Percentiles rank a stretch among this genome's conserved stretches.
Evolutionary conservation across 2,329 filamentous ascomycete genomes (phyloP).

Genomic region (Cladosporium austrohemisphaericum): DNA sequence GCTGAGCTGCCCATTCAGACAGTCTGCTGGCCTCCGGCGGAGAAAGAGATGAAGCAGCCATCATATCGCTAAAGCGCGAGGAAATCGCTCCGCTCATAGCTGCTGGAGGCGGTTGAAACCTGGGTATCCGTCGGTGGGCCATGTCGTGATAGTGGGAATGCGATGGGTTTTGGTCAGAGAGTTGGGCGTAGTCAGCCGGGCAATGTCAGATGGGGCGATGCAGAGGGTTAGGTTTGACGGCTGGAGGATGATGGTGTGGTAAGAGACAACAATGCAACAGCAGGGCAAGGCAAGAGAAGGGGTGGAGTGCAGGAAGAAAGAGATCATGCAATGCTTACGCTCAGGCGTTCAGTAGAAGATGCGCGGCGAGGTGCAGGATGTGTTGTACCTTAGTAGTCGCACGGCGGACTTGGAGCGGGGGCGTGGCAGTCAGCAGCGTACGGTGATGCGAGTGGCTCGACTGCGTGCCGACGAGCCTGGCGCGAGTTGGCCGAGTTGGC

Average conservation of each 20-base stretch:
- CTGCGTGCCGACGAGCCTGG: background rate
- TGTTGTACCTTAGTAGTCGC: background rate
- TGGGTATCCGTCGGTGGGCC: background rate
- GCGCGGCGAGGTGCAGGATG: background rate
- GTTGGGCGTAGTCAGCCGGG: background rate
- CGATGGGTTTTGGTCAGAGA: background rate
- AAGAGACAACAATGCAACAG: background rate
- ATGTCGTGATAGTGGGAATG: background rate
- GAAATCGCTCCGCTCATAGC: background rate
- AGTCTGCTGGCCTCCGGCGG: conserved; percentile 2
- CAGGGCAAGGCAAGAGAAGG: background rate
- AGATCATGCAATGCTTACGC: conserved; percentile 9
- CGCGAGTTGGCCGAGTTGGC: background rate
- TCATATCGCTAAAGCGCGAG: background rate
- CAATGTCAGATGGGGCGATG: conserved; percentile 1
- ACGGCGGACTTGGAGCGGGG: conserved; percentile 1
- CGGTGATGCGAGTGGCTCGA: background rate
- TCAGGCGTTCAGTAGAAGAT: conserved; percentile 12
- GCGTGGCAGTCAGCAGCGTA: background rate
- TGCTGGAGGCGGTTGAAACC: conserved; percentile 2
- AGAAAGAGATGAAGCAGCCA: background rate
- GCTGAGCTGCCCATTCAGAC: background rate
- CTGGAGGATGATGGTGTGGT: background rate
- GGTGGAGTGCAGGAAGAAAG: background rate
- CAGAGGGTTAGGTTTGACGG: background rate